Evolutionary conservation across 345 rosid genomes (phyloP).

Genomic region (Carallia pectinifolia): DNA sequence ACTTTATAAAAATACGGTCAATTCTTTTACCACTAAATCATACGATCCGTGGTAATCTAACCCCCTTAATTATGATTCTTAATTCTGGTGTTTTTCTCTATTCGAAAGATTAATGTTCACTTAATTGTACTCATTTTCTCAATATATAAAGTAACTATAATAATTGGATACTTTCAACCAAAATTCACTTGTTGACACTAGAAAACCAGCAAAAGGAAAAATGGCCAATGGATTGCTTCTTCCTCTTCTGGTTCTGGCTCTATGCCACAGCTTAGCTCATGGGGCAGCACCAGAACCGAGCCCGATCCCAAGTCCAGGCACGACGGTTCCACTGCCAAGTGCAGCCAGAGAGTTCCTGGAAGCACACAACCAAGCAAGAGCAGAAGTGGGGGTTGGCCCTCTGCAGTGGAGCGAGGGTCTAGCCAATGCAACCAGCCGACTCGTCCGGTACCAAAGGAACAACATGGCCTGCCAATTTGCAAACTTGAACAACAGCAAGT

Average conservation of each 20-base stretch:
- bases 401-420: slow-evolving; percentile 63
- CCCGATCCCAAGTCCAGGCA: slow-evolving; percentile 7
- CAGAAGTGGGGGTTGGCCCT: slow-evolving; percentile 58
- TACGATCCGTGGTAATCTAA: no score
- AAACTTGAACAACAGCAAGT: slow-evolving; percentile 44
- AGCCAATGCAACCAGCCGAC: slow-evolving; percentile 43
- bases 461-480: slow-evolving; percentile 69
- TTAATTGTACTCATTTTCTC: no score
- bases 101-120: no score
- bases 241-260: slow-evolving; percentile 31
- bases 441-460: slow-evolving; percentile 65
- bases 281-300: slow-evolving; percentile 13
- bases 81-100: no score
- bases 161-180: neutral
- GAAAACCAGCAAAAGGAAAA: slow-evolving; percentile 6
- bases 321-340: slow-evolving; percentile 20
- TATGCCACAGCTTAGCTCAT: slow-evolving; percentile 24
- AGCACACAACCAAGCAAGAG: slow-evolving; percentile 73
- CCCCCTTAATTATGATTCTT: no score
- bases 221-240: slow-evolving; percentile 36
- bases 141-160: no score
- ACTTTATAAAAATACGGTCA: no score
- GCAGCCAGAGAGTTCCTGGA: slow-evolving; percentile 52
- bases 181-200: neutral
- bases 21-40: no score